phyloP scores from a whole-genome alignment of 164 flowering plant species.

The Nymphaea colorata region DNA sequence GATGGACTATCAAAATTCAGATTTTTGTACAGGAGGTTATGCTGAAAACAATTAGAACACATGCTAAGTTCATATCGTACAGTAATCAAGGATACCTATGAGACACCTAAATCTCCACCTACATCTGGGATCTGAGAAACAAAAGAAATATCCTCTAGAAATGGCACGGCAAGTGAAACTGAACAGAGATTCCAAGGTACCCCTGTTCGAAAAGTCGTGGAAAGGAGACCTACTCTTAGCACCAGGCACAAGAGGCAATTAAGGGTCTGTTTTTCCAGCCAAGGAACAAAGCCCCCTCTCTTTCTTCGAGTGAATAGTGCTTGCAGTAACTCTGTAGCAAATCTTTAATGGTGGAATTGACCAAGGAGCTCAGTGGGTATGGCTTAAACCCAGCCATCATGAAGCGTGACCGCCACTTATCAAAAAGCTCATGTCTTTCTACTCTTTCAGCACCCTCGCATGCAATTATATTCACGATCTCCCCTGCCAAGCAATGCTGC shows the following conservation, averaged over 20 bases:
- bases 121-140: not conserved
- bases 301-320: constrained; percentile 50
- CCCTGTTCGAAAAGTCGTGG: not conserved
- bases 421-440: constrained; percentile 60
- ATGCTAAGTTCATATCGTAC: not conserved
- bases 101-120: not conserved
- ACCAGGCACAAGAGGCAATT: constrained; percentile 62
- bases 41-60: not conserved
- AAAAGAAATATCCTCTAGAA: not conserved
- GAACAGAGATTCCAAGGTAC: not conserved
- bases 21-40: no score
- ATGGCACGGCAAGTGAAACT: not conserved
- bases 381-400: constrained; percentile 64
- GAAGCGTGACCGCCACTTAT: constrained; percentile 59
- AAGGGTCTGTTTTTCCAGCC: constrained; percentile 60
- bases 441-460: constrained; percentile 79
- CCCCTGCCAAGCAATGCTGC: constrained; percentile 76
- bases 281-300: constrained; percentile 52
- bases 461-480: constrained; percentile 65
- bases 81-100: not conserved
- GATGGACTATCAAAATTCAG: no score
- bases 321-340: constrained; percentile 40
- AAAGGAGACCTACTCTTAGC: constrained; percentile 10
- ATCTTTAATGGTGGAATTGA: constrained; percentile 43
- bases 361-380: constrained; percentile 47